A percentile compares a stretch with the other conserved stretches of the same genome.
phyloP scores from a whole-genome alignment of 768 basidiomycete species.

The Rhizopogon rudus region DNA sequence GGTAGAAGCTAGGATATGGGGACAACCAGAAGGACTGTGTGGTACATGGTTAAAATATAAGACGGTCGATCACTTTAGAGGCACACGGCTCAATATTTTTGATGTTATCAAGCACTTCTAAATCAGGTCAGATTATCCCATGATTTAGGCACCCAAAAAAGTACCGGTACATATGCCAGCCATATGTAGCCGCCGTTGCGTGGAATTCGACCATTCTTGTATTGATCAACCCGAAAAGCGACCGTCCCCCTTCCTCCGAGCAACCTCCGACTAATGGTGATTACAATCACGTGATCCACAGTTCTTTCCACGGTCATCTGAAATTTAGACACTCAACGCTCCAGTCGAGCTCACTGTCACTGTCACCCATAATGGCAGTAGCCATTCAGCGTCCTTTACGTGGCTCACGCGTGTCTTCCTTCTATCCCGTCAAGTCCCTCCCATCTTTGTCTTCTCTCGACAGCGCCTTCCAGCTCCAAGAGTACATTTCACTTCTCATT shows the following conservation, averaged over 20 bases:
- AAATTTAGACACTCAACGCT: conserved; percentile 1
- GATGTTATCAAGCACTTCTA: too few relatives aligned
- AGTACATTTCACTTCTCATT: conserved; percentile 88
- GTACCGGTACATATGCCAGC: too few relatives aligned
- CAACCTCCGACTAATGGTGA: too few relatives aligned
- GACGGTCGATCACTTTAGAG: too few relatives aligned
- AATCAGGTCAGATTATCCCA: too few relatives aligned
- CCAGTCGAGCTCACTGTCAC: conserved; percentile 4
- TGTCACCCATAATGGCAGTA: conserved; percentile 24
- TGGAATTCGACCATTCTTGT: too few relatives aligned
- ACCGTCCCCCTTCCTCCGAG: too few relatives aligned
- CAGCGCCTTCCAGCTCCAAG: conserved; percentile 92
- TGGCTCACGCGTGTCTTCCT: conserved; percentile 73
- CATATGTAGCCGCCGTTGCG: too few relatives aligned
- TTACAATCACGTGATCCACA: not conserved
- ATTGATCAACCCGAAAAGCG: too few relatives aligned
- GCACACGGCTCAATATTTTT: too few relatives aligned
- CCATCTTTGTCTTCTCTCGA: conserved; percentile 72
- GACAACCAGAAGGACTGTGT: not conserved
- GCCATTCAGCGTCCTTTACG: conserved; percentile 63
- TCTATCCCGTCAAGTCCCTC: conserved; percentile 70
- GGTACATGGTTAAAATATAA: not conserved
- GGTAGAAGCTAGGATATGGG: not conserved
- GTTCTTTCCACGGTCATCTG: not conserved
- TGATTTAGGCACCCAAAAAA: too few relatives aligned